Evolutionary conservation across 345 rosid genomes (phyloP), one percentile per base, ranked within the genome.

Genomic region (Populus alba): DNA sequence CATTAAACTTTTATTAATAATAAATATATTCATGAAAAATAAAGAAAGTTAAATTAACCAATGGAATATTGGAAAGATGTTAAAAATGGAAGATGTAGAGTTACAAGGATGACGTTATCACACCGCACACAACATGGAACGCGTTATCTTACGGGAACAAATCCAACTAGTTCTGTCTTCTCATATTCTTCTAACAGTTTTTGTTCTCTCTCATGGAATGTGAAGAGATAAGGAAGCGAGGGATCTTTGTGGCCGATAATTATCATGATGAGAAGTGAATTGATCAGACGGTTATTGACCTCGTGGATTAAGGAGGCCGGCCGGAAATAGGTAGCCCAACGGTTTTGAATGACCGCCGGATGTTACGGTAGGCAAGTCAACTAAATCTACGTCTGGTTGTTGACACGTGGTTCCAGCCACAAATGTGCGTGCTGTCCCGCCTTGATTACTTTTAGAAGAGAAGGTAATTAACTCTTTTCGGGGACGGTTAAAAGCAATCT

Each of bases 331-430:
- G 35, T 29, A 53, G 23, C 9, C 11, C 9, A 37, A 45, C 47
- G 33, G 38, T 0, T 8, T 61, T 29, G 9, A 13, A 31, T 68
- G 68, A 78, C 59, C 11, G 37, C 45, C 85, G 80, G 43, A 3
- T 11, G 7, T 68, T 53, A 35, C 51, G 82, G 78, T 23, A 15
- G 75, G 23, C 18, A 65, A 70, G 73, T 73, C 81, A 55, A 78
- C 37, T 23, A 7, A 3, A 41, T n/a, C 27, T 37, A 39, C 8
- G 68, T n/a, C 6, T 27, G 74, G 38, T 27, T 13, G 41, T 7
- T 33, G 80, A 59, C 76, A 79, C 87, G 85, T 82, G 83, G 79
- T 59, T 68, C 67, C 78, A 41, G 29, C 12, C 31, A 8, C 9
- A 63, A 73, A 20, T 7, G 25, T 8, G 49, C 51, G 1, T 41